Base-by-base conservation (phyloP, 805 yeast genomes). In the Starmerella sp. region DNA sequence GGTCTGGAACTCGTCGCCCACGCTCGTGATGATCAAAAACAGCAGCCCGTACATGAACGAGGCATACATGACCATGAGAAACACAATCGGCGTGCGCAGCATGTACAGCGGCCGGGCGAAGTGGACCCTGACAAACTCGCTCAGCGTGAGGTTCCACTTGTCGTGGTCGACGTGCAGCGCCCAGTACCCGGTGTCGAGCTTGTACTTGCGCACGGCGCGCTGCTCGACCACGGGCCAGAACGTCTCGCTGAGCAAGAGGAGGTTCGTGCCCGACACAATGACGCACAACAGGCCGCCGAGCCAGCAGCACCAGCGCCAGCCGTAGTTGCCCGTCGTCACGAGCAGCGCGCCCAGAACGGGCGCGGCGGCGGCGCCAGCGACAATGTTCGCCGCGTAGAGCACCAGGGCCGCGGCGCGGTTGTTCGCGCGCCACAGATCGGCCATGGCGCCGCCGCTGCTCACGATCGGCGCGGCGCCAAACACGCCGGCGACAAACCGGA, bases 151-250 rank as follows among this genome's bases (percentile, higher is more conserved):
- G 52, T 89, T 86, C 66, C 79, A 81, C 37, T 91, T 93, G 34
- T 91, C 97, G 68, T 86, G 95, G 71, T 85, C 93, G 31, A 96
- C 84, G 86, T 88, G 89, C 60, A 86, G 84, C 63, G 83, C 83
- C 58, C 76, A 75, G 66, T 86, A 83, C 46, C 93, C 90, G 5
- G 95, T 83, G 66, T 81, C 83, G 62, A 79, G 76, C 72, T 96
- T 79, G 62, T 85, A 64, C 63, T 69, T 75, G 54, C 70, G 70
- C 22, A 96, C 96, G 65, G 82, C 78, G 36, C 66, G 73, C 64
- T 83, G 81, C 60, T 86, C 74, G 52, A 89, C 79, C 0, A 62
- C 63, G 5, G 71, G 70, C 17, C 64, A 62, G 55, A 71, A 75
- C 7, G 71, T 69, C 71, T 74, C 69, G 67, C 67, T 11, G 59